These are phyloP conservation scores for Metarhizium humberi DNA, from an alignment of 2,329 filamentous ascomycete genomes.

Conservation along the genomic window DNA sequence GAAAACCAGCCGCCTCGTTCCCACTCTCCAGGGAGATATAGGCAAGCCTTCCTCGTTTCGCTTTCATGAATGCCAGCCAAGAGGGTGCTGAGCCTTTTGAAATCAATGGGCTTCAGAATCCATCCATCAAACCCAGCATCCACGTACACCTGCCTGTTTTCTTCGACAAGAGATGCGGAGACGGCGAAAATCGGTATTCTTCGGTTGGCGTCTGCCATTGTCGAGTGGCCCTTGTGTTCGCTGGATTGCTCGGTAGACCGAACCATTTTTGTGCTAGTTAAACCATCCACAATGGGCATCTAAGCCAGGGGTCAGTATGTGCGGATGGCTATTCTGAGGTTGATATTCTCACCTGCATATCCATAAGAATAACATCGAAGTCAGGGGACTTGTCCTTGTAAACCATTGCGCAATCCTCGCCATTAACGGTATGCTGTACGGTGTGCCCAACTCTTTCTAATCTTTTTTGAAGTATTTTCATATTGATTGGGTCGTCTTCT, in stretches of 20 bases:
- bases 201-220: constrained; percentile 48
- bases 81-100: constrained; percentile 61
- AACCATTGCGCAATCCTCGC: constrained; percentile 69
- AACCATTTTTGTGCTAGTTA: constrained; percentile 76
- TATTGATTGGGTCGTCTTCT: constrained; percentile 83
- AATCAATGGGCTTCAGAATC: constrained; percentile 84
- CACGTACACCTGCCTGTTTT: constrained; percentile 58
- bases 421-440: constrained; percentile 67
- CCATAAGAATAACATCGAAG: constrained; percentile 82
- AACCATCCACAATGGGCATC: constrained; percentile 90
- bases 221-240: constrained; percentile 42
- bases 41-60: constrained; percentile 45
- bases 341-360: constrained; percentile 63
- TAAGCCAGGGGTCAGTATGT: constrained; percentile 23
- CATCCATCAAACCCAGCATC: constrained; percentile 79
- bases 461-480: constrained; percentile 70
- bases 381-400: constrained; percentile 52
- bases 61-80: constrained; percentile 60
- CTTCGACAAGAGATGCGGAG: constrained; percentile 71
- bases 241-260: constrained; percentile 56
- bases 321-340: background rate
- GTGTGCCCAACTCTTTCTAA: constrained; percentile 67
- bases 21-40: constrained; percentile 68
- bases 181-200: constrained; percentile 78
- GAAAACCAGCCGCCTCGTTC: constrained; percentile 79